Percentiles rank a stretch among this genome's conserved stretches.
phyloP scores from a whole-genome alignment of 805 yeast species.

The Kodamaea nitidulidarum region DNA sequence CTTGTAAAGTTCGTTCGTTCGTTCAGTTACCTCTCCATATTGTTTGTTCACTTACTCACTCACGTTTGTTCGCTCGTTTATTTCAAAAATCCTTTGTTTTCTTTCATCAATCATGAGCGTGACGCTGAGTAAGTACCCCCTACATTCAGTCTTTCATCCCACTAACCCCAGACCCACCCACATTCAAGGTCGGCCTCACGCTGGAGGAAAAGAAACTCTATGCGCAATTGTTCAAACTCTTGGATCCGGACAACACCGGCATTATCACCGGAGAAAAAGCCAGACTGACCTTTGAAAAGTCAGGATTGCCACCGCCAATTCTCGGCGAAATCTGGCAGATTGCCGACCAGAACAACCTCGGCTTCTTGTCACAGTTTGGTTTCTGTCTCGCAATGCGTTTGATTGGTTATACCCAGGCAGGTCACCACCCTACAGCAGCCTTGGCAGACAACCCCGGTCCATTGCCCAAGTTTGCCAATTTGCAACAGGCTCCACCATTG shows the following conservation, averaged over 20 bases:
- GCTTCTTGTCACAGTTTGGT: constrained; percentile 74
- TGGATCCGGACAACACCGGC: constrained; percentile 78
- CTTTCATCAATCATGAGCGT: constrained; percentile 4
- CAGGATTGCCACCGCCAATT: constrained; percentile 72
- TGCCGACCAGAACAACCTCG: constrained; percentile 86
- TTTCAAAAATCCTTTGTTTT: not conserved
- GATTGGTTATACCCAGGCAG: constrained; percentile 82
- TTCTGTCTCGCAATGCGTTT: constrained; percentile 85
- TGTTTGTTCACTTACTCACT: too few species aligned
- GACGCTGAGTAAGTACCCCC: constrained; percentile 3
- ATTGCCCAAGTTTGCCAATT: constrained; percentile 53
- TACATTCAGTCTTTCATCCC: not conserved
- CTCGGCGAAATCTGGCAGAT: constrained; percentile 92
- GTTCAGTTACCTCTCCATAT: too few species aligned
- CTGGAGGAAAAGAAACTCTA: constrained; percentile 74
- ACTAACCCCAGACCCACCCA: constrained; percentile 18
- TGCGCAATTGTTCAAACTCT: constrained; percentile 68
- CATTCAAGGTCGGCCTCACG: constrained; percentile 48
- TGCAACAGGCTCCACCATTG: constrained; percentile 19
- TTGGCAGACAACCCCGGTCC: constrained; percentile 60
- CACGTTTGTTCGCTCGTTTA: not conserved
- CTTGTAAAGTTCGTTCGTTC: too few species aligned
- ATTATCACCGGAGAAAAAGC: constrained; percentile 86
- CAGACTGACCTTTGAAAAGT: constrained; percentile 75
- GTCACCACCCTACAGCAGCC: constrained; percentile 49